Percentiles rank a stretch among this genome's conserved stretches.
These are phyloP conservation scores for Monilinia polystroma DNA, from an alignment of 2,329 filamentous ascomycete species.

Conservation along the genomic window DNA sequence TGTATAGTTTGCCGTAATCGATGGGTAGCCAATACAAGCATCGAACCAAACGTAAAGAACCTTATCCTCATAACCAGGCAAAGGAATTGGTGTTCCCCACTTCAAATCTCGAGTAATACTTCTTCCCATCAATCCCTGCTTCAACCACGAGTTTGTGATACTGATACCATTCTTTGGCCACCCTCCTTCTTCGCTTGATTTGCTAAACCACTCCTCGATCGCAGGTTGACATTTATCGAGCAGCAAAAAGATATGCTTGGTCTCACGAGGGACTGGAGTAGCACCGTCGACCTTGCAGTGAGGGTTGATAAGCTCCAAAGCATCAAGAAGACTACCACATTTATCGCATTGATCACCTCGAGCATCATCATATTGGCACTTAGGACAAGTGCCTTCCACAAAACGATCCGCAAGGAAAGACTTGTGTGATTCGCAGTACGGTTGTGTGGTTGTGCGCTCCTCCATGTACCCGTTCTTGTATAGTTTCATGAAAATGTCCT, in stretches of 20 bases:
- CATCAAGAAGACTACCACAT: conserved; percentile 62
- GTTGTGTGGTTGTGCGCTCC: conserved; percentile 83
- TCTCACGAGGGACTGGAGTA: conserved; percentile 74
- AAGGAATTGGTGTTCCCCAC: conserved; percentile 67
- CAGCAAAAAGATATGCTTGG: conserved; percentile 87
- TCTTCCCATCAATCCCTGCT: conserved; percentile 79
- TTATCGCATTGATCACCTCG: conserved; percentile 74
- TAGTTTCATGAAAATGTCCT: conserved; percentile 86
- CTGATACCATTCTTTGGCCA: conserved; percentile 75
- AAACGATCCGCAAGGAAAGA: conserved; percentile 84
- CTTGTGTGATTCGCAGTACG: conserved; percentile 78
- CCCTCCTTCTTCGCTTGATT: conserved; percentile 68
- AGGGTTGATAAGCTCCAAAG: conserved; percentile 71
- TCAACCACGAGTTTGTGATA: conserved; percentile 79
- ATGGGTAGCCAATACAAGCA: conserved; percentile 91
- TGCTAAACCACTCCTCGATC: conserved; percentile 74
- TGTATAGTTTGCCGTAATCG: conserved; percentile 89
- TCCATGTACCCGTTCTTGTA: conserved; percentile 84
- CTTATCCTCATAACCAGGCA: conserved; percentile 65
- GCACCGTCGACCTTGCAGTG: conserved; percentile 89
- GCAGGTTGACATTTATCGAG: conserved; percentile 78
- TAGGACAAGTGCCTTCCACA: conserved; percentile 75
- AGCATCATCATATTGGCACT: conserved; percentile 70
- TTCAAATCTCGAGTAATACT: conserved; percentile 91
- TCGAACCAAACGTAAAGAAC: conserved; percentile 89